Conservation (phyloP, 345 rosid genomes). For the Noccaea caerulescens region DNA sequence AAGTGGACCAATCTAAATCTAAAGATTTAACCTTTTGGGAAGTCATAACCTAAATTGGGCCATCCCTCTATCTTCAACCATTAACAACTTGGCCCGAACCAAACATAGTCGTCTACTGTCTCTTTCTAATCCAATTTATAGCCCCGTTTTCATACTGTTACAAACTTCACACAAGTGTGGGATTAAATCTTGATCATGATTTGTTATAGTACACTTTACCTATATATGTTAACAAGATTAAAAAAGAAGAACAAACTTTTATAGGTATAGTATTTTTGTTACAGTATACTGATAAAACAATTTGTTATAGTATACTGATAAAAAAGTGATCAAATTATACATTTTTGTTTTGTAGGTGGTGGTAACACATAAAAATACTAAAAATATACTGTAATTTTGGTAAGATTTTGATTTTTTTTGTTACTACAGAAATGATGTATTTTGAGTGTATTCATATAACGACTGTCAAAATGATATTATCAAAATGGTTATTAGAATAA, state of each 20-base stretch:
- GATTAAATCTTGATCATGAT: not conserved
- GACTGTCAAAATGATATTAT: not conserved
- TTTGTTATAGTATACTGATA: too few relatives aligned
- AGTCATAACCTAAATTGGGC: constrained; percentile 38
- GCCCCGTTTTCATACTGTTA: constrained; percentile 12
- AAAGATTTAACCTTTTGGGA: constrained; percentile 35
- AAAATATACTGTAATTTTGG: too few relatives aligned
- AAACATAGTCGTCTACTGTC: constrained; percentile 14
- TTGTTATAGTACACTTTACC: too few relatives aligned
- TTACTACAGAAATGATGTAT: not conserved
- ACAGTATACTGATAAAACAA: too few relatives aligned
- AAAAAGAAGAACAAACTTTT: not conserved
- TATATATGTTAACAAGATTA: too few relatives aligned
- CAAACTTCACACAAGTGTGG: not conserved
- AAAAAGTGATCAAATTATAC: too few relatives aligned
- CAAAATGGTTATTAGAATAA: not conserved
- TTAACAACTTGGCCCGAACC: constrained; percentile 27
- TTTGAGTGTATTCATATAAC: not conserved
- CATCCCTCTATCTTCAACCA: constrained; percentile 16
- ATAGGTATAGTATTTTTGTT: too few relatives aligned
- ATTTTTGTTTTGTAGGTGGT: too few relatives aligned
- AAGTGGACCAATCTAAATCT: constrained; percentile 45
- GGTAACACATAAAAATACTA: too few relatives aligned
- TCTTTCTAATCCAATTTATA: constrained; percentile 16
- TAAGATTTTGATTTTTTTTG: too few relatives aligned